Conservation (phyloP, 1,139 yeast species). For the Geotrichum restrictum region DNA sequence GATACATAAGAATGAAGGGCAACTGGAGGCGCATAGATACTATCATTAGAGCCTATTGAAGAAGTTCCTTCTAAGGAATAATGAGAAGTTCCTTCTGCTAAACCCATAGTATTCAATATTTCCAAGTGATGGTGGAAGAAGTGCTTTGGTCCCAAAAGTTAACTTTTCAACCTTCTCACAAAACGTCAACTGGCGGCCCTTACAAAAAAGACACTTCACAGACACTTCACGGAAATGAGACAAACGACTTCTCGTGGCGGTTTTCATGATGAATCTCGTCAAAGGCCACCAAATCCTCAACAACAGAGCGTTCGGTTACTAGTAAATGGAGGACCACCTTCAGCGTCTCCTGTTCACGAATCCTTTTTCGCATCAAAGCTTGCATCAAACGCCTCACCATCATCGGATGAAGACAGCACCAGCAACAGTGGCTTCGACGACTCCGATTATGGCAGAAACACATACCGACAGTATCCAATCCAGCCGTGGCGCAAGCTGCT, state of each 20-base stretch:
- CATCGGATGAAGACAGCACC: background rate
- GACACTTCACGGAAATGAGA: too few species aligned
- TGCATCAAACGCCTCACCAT: background rate
- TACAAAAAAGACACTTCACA: too few species aligned
- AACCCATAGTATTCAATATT: background rate
- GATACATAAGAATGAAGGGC: too few species aligned
- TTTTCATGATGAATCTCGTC: background rate
- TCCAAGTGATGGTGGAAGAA: background rate
- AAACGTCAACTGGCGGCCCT: too few species aligned
- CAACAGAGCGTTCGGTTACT: background rate
- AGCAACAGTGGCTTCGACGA: conserved; percentile 1
- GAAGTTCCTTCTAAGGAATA: background rate
- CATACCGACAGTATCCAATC: background rate
- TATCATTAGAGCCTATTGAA: background rate
- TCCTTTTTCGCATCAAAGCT: background rate
- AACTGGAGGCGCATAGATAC: background rate
- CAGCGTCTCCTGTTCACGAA: background rate
- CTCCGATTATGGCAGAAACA: background rate
- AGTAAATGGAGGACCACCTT: background rate
- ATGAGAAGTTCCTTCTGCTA: background rate
- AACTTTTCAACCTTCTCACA: too few species aligned
- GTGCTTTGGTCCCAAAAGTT: too few species aligned
- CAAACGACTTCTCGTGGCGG: too few species aligned
- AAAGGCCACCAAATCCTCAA: too few species aligned
- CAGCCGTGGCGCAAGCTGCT: conserved; percentile 73